phyloP scores from a whole-genome alignment of 2,329 filamentous ascomycete species.

The Xylariaceae sp. region DNA sequence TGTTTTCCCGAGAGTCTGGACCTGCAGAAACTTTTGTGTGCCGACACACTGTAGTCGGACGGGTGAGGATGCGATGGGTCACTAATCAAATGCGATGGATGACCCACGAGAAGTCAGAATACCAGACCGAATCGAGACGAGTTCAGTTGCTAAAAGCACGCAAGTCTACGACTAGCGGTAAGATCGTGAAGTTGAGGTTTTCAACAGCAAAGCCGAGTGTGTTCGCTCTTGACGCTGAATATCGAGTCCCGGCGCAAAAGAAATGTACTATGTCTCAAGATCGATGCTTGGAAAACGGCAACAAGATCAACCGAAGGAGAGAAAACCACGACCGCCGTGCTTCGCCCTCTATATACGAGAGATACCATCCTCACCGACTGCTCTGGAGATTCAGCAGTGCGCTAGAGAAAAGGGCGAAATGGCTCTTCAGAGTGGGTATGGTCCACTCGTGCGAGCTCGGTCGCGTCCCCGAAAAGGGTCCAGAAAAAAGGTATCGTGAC shows the following conservation, averaged over 20 bases:
- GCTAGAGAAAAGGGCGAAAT: constrained; percentile 15
- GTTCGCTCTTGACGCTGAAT: not conserved
- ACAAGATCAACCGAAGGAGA: too few species aligned
- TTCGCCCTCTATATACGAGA: too few species aligned
- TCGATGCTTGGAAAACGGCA: too few species aligned
- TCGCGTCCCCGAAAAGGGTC: constrained; percentile 17
- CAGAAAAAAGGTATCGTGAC: constrained; percentile 30
- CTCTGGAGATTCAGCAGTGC: too few species aligned
- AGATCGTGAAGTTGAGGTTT: constrained; percentile 12
- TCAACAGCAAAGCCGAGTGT: not conserved
- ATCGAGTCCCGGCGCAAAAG: not conserved
- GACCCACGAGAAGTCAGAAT: constrained; percentile 13
- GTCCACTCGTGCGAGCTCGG: constrained; percentile 26
- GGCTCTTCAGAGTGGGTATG: constrained; percentile 21
- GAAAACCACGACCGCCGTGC: too few species aligned
- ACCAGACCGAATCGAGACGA: not conserved
- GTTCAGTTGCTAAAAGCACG: not conserved
- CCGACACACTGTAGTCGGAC: constrained; percentile 5
- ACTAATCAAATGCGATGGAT: constrained; percentile 4
- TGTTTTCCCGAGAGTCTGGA: constrained; percentile 9
- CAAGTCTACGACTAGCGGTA: constrained; percentile 14
- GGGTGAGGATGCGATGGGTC: constrained; percentile 7
- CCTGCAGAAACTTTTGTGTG: constrained; percentile 12
- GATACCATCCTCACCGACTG: too few species aligned
- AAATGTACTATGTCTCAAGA: too few species aligned